These are phyloP conservation scores for Ascochyta clinopodiicola DNA, from an alignment of 2,329 filamentous ascomycete genomes.

Conservation along the genomic window DNA sequence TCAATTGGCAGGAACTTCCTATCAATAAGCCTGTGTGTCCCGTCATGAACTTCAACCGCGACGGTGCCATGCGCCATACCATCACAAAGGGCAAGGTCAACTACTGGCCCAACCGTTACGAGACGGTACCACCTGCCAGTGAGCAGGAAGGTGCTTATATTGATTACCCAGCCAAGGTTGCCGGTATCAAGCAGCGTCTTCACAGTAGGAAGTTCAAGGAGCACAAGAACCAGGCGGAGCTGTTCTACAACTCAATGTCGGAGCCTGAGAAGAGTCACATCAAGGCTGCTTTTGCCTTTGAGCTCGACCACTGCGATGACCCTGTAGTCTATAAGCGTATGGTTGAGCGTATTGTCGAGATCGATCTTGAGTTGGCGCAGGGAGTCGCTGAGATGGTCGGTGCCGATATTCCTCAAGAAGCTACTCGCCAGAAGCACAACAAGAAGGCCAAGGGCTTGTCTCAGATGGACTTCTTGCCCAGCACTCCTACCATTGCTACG, in stretches of 20 bases:
- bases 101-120: slow-evolving; percentile 79
- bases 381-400: slow-evolving; percentile 74
- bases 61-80: slow-evolving; percentile 74
- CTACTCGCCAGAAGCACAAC: slow-evolving; percentile 66
- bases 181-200: slow-evolving; percentile 73
- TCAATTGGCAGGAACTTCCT: slow-evolving; percentile 78
- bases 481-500: slow-evolving; percentile 70
- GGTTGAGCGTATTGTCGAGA: slow-evolving; percentile 71
- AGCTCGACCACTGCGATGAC: slow-evolving; percentile 83
- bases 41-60: slow-evolving; percentile 77
- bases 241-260: slow-evolving; percentile 82
- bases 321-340: slow-evolving; percentile 76
- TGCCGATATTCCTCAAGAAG: slow-evolving; percentile 63
- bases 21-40: slow-evolving; percentile 79
- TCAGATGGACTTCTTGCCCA: slow-evolving; percentile 70
- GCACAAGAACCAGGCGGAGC: slow-evolving; percentile 77
- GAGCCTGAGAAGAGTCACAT: slow-evolving; percentile 70
- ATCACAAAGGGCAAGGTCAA: slow-evolving; percentile 77
- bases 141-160: slow-evolving; percentile 69
- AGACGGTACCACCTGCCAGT: slow-evolving; percentile 67
- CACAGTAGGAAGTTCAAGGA: slow-evolving; percentile 78
- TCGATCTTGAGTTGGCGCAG: slow-evolving; percentile 73
- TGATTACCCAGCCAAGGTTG: slow-evolving; percentile 70
- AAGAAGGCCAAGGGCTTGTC: slow-evolving; percentile 71
- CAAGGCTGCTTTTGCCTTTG: slow-evolving; percentile 67